phyloP scores from a whole-genome alignment of 768 basidiomycete genomes.

The Dentipellis sp. region DNA sequence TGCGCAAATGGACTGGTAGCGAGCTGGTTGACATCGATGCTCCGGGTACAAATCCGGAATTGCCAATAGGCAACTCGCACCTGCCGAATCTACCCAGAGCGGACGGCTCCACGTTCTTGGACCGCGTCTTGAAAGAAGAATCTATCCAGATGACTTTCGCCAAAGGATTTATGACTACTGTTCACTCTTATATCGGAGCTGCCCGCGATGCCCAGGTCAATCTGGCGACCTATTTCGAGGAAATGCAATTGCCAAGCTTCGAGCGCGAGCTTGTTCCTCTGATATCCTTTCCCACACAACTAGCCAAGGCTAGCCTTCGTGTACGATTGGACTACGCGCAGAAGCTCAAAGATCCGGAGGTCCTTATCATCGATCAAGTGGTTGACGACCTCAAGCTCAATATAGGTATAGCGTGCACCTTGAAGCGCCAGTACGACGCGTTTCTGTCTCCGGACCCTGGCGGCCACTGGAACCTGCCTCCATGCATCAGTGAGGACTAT shows the following conservation, averaged over 20 bases:
- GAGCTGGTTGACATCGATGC: slow-evolving; percentile 84
- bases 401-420: slow-evolving; percentile 87
- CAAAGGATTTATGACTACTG: slow-evolving; percentile 79
- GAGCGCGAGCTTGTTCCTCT: slow-evolving; percentile 83
- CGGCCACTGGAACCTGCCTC: slow-evolving; percentile 82
- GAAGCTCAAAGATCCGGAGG: slow-evolving; percentile 80
- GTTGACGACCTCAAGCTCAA: slow-evolving; percentile 87
- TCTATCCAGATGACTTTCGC: slow-evolving; percentile 93
- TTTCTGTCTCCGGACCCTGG: slow-evolving; percentile 81
- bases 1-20: slow-evolving; percentile 92
- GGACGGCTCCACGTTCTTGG: slow-evolving; percentile 85
- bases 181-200: slow-evolving; percentile 76
- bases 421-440: slow-evolving; percentile 91
- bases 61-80: slow-evolving; percentile 26
- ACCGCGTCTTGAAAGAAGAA: slow-evolving; percentile 91
- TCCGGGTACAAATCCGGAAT: slow-evolving; percentile 60
- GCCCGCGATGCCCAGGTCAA: slow-evolving; percentile 84
- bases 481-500: slow-evolving; percentile 85
- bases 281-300: slow-evolving; percentile 93
- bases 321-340: slow-evolving; percentile 84
- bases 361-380: slow-evolving; percentile 90
- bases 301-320: slow-evolving; percentile 85
- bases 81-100: slow-evolving; percentile 24
- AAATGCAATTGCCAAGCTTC: slow-evolving; percentile 89
- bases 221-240: slow-evolving; percentile 62